Evolutionary conservation across 345 rosid species (phyloP), one percentile per base, ranked within the genome.

Genomic region (Acer saccharum): DNA sequence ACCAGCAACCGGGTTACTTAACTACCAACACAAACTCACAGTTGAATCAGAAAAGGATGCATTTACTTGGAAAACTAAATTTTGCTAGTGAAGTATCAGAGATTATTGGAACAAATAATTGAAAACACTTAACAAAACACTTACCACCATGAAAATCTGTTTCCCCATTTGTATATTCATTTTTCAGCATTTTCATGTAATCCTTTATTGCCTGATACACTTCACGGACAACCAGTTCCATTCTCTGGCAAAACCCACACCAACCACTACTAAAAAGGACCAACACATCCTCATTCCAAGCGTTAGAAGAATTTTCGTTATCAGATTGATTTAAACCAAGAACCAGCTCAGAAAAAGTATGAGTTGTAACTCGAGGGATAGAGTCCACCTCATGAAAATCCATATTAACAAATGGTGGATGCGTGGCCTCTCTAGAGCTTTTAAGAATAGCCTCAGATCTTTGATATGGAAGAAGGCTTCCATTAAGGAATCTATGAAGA

Each of bases 181-280:
- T 70, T 77, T 88, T 84, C 77, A 85, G 76, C 77, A 84, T 65
- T 57, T 68, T 81, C 80, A 81, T 77, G 77, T 85, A 84, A 68
- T 90, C 93, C 72, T 83, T 89, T 69, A 92, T 73, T 54, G 96
- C 89, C 71, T 89, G 87, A 84, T 87, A 85, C 32, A 90, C 94
- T 86, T 93, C 99, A 78, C 95, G 90, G 76, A 93, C 90, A 82
- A 88, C 90, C 79, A 92, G 88, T 78, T 90, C 98, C 97, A 91
- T 93, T 89, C 97, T 89, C 86, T 90, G 97, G 82, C 99, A 95
- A 86, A 95, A 93, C 27, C 95, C 99, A 84, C 98, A 93, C 98
- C 97, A 93, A 10, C 79, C 84, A 78, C 82, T 90, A 85, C 92
- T 91, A 81, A 95, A 95, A 64, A 93, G 94, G 74, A 95, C 98